phyloP scores from a whole-genome alignment of 345 rosid genomes.

The Brassica cretica region DNA sequence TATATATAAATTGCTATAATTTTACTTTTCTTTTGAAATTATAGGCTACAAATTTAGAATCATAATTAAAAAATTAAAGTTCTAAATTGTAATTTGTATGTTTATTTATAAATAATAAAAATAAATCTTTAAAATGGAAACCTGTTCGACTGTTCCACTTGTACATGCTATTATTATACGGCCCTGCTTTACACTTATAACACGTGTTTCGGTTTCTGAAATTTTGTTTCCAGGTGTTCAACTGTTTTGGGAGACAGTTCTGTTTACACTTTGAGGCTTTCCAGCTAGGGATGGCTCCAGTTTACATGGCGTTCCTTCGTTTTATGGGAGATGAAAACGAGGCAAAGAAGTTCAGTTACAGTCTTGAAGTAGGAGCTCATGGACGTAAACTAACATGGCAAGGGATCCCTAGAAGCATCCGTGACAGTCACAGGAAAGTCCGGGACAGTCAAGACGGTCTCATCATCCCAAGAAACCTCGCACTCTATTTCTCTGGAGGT shows the following conservation, averaged over 20 bases:
- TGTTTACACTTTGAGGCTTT: slow-evolving; percentile 96
- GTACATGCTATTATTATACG: too few relatives aligned
- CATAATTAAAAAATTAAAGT: too few relatives aligned
- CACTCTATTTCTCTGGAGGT: slow-evolving; percentile 85
- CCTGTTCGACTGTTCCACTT: too few relatives aligned
- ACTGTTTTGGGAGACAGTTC: slow-evolving; percentile 87
- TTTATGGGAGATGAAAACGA: slow-evolving; percentile 96
- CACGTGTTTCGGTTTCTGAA: too few relatives aligned
- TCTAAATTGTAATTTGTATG: too few relatives aligned
- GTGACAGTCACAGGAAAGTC: slow-evolving; percentile 88
- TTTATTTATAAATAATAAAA: too few relatives aligned
- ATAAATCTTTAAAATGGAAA: too few relatives aligned
- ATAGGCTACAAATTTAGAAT: too few relatives aligned
- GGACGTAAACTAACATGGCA: slow-evolving; percentile 84
- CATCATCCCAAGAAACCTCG: slow-evolving; percentile 75
- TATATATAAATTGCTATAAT: too few relatives aligned
- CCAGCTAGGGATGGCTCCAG: slow-evolving; percentile 84
- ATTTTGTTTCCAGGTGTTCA: slow-evolving; percentile 93
- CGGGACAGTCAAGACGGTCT: slow-evolving; percentile 92
- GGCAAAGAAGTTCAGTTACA: slow-evolving; percentile 85
- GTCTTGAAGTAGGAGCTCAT: slow-evolving; percentile 81
- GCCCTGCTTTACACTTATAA: too few relatives aligned
- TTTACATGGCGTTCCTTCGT: slow-evolving; percentile 91
- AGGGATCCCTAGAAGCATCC: slow-evolving; percentile 88
- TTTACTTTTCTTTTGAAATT: too few relatives aligned